phyloP scores from a whole-genome alignment of 495 filamentous ascomycete genomes.

The Neurospora sp. region DNA sequence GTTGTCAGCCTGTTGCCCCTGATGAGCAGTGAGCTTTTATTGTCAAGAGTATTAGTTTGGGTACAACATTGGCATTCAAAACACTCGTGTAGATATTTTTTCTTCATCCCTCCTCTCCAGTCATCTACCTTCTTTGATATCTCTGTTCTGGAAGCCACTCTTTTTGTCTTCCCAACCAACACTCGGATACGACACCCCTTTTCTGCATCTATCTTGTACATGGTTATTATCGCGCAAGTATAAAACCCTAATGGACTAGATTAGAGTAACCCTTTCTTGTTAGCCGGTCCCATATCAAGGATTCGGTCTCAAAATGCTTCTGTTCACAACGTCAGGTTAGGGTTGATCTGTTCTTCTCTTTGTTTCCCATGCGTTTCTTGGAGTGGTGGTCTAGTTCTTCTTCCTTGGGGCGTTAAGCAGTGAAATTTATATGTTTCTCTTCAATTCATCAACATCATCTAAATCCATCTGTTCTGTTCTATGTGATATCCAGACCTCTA shows the following conservation, averaged over 20 bases:
- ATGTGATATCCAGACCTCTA: too few species aligned
- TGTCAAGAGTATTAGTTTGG: not conserved
- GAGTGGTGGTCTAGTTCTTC: not conserved
- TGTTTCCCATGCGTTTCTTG: not conserved
- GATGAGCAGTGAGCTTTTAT: not conserved
- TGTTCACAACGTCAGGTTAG: not conserved
- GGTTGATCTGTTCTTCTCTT: not conserved
- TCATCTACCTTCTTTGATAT: too few species aligned
- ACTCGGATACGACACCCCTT: not conserved
- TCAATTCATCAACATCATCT: not conserved
- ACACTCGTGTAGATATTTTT: not conserved
- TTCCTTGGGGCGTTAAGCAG: not conserved
- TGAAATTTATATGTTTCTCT: not conserved
- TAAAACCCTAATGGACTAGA: not conserved
- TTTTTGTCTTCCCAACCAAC: too few species aligned
- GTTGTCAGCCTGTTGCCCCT: not conserved
- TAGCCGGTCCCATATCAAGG: not conserved
- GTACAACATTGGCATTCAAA: not conserved
- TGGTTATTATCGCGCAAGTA: not conserved
- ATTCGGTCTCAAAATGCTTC: not conserved
- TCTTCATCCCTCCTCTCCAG: not conserved
- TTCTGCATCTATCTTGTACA: not conserved
- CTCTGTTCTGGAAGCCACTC: too few species aligned
- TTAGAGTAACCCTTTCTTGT: not conserved
- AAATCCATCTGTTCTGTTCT: too few species aligned